Conservation (phyloP, 441 rosid genomes). For the Gossypium schwendimanii region DNA sequence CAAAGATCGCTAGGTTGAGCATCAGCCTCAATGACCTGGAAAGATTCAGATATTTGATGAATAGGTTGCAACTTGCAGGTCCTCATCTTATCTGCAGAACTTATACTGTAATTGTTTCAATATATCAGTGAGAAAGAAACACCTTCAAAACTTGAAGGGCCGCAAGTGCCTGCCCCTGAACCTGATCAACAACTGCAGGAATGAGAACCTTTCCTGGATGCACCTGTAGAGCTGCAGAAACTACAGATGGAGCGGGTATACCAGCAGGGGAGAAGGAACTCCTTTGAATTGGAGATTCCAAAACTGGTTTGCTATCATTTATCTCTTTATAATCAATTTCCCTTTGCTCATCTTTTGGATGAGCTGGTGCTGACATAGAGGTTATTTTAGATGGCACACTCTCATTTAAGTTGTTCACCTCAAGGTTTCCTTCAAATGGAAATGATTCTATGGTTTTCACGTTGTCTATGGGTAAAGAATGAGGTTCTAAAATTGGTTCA, state of each 20-base stretch:
- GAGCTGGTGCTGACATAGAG: constrained; percentile 28
- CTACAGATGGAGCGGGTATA: constrained; percentile 82
- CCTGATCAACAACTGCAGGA: constrained; percentile 74
- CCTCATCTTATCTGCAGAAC: background rate
- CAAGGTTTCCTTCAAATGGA: constrained; percentile 33
- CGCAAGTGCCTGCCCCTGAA: constrained; percentile 79
- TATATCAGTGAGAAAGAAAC: background rate
- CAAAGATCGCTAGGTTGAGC: constrained; percentile 70
- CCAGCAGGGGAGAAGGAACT: constrained; percentile 49
- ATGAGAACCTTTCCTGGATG: constrained; percentile 75
- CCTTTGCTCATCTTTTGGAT: constrained; percentile 29
- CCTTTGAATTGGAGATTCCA: constrained; percentile 28
- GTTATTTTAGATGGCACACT: constrained; percentile 26
- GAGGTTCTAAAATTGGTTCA: constrained; percentile 30
- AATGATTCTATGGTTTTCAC: constrained; percentile 17
- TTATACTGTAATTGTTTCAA: background rate
- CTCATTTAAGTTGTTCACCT: constrained; percentile 28
- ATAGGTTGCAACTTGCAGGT: constrained; percentile 13
- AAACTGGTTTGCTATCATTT: constrained; percentile 21
- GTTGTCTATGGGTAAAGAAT: constrained; percentile 24
- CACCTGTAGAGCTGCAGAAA: constrained; percentile 55
- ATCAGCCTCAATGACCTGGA: constrained; percentile 81
- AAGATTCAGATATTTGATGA: constrained; percentile 1
- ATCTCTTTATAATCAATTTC: constrained; percentile 27
- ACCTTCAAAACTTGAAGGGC: constrained; percentile 86